Evolutionary conservation across 169 alveolate genomes (phyloP).

Genomic region (Plasmodium vivax): DNA sequence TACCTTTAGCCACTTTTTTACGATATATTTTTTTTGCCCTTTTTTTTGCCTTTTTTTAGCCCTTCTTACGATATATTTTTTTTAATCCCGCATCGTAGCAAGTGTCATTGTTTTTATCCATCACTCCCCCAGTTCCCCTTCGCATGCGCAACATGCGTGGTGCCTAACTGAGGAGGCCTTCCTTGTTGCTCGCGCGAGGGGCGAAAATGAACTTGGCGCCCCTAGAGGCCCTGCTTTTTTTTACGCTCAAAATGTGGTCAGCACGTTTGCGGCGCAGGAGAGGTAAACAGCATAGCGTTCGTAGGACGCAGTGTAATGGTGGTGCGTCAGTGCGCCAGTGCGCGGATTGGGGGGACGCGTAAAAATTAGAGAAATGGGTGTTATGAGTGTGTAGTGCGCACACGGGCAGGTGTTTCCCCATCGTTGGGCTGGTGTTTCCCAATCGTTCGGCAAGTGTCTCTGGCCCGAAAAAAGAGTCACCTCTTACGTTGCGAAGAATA

Average conservation of each 20-base stretch:
- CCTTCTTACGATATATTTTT: too few species aligned
- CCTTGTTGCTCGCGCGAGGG: neutral
- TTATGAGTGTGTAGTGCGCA: too few species aligned
- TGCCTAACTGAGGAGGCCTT: neutral
- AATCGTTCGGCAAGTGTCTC: too few species aligned
- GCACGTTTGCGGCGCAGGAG: neutral
- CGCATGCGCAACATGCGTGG: neutral
- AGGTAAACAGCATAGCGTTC: neutral
- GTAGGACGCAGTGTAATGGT: neutral
- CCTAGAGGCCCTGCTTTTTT: neutral
- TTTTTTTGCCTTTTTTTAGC: neutral
- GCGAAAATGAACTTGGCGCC: neutral
- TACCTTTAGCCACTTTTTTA: neutral
- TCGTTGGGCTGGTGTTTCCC: neutral
- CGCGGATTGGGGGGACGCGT: neutral
- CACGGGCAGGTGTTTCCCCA: neutral
- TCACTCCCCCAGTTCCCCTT: neutral
- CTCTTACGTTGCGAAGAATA: neutral
- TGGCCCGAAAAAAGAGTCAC: neutral
- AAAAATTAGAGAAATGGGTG: neutral
- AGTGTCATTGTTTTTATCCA: neutral
- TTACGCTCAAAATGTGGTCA: neutral
- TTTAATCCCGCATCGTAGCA: neutral
- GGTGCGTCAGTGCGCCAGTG: neutral
- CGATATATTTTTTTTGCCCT: neutral